A percentile compares a stretch with the other conserved stretches of the same genome.
Conservation (phyloP, 108 stramenopile genomes). For the Pseudonitzschia multiseries region DNA sequence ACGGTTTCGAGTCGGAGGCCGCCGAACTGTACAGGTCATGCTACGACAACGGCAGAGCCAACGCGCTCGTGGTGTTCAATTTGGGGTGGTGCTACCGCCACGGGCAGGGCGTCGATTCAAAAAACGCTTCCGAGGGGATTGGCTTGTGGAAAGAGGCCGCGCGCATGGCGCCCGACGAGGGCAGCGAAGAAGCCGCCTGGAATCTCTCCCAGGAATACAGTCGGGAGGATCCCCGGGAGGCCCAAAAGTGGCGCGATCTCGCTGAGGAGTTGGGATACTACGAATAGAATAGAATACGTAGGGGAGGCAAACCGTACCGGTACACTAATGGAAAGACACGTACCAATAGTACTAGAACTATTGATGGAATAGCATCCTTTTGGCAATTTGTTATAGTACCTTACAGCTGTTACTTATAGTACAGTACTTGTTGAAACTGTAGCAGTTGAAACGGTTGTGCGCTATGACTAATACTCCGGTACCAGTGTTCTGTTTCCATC, state of each 20-base stretch:
- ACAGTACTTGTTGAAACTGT: too few species aligned
- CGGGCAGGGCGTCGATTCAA: constrained; percentile 14
- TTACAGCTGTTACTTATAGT: too few species aligned
- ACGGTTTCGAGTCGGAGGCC: constrained; percentile 14
- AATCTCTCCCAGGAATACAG: constrained; percentile 24
- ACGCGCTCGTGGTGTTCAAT: constrained; percentile 35
- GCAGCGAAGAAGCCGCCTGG: constrained; percentile 36
- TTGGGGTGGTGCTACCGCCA: constrained; percentile 25
- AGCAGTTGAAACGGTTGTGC: too few species aligned
- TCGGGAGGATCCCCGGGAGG: constrained; percentile 19
- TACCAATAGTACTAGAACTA: too few species aligned
- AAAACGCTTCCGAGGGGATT: constrained; percentile 11
- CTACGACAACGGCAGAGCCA: constrained; percentile 1
- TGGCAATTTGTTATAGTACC: too few species aligned
- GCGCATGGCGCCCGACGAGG: constrained; percentile 34
- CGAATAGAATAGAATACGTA: not conserved
- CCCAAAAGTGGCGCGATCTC: constrained; percentile 11
- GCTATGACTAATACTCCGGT: too few species aligned
- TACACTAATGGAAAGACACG: too few species aligned
- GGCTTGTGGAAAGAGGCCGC: constrained; percentile 28
- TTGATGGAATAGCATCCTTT: too few species aligned
- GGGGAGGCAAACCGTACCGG: too few species aligned
- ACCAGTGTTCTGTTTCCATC: too few species aligned
- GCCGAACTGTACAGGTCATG: constrained; percentile 22
- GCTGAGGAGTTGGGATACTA: constrained; percentile 14